Evolutionary conservation across 1,284 basidiomycete species (phyloP), one percentile per base, ranked within the genome.

Genomic region (Garcileccinum viscosum): DNA sequence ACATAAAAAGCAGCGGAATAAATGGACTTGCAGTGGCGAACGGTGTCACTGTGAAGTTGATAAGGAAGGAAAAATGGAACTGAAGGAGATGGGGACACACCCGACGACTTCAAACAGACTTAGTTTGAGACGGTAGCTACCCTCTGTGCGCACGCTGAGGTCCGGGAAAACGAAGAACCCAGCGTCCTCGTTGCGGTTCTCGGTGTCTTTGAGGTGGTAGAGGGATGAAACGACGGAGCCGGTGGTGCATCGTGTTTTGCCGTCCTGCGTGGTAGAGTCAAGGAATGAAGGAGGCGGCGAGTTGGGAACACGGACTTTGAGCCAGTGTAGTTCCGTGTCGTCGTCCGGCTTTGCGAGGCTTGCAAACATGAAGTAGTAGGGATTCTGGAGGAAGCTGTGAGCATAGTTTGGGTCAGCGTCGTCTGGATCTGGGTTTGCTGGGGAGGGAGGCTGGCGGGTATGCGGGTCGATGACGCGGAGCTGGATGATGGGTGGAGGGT

Each of bases 401-500:
- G 80, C 71, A 62, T 81, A 80, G 59, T 78, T 78, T 42, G 74
- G 71, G 70, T 84, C 71, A 61, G 74, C 30, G 67, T 84, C 86
- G 60, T 85, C 82, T 17, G 69, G 37, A 50, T 76, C 71, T 37
- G 71, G 67, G 19, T 77, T 74, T 5, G 71, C 64, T 8, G 72
- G 64, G 11, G 76, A 72, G 14, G 79, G 79, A 0, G 75, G 75
- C 53, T 73, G 78, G 44, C 82, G 84, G 50, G 85, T 82, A n/a
- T 87, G 80, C 11, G 87, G 89, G 80, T 95, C 93, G 73, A 95
- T 87, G 67, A 98, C 94, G 65, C 93, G 91, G 9, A 99, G 89
- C 81, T 97, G 95, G n/a, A 98, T 91, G 80, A 98, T 97, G 17
- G 97, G 97, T 0, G 96, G 95, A 0, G 97, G 97, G 84, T 98